Evolutionary conservation across 2,329 filamentous ascomycete genomes (phyloP).

Genomic region (Phyllosticta capitalensis): DNA sequence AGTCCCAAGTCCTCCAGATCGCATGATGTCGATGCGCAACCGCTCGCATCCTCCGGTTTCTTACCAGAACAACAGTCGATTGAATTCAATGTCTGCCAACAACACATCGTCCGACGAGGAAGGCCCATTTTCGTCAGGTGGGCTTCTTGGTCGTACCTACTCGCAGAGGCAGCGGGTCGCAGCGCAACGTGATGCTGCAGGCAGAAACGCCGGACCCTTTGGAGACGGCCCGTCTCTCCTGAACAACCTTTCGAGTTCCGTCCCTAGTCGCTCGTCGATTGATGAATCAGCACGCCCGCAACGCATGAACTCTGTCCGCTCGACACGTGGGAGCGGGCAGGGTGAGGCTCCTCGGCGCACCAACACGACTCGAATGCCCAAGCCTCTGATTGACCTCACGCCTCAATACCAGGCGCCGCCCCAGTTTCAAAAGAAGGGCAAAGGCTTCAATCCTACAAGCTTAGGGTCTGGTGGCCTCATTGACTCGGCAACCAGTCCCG

Average conservation of each 20-base stretch:
- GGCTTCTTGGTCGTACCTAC: conserved; percentile 42
- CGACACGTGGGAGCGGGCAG: conserved; percentile 19
- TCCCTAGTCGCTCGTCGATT: conserved; percentile 19
- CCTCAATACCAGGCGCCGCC: conserved; percentile 56
- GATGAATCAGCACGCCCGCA: conserved; percentile 16
- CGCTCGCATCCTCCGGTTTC: conserved; percentile 26
- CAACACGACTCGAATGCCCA: conserved; percentile 40
- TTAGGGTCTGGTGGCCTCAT: conserved; percentile 33
- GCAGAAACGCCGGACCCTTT: conserved; percentile 36
- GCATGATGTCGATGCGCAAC: conserved; percentile 28
- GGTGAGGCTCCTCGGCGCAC: conserved; percentile 15
- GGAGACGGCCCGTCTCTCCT: conserved; percentile 49
- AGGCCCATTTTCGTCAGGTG: conserved; percentile 36
- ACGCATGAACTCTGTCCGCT: conserved; percentile 25
- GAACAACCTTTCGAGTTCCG: conserved; percentile 27
- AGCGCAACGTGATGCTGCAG: conserved; percentile 27
- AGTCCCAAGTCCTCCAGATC: conserved; percentile 11
- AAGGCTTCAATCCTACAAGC: conserved; percentile 35
- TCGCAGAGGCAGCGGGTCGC: conserved; percentile 35
- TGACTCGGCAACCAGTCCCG: conserved; percentile 37
- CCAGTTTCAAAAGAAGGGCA: conserved; percentile 45
- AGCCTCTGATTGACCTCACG: conserved; percentile 60
- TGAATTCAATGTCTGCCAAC: neutral
- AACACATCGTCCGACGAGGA: conserved; percentile 17
- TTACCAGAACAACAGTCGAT: neutral